Percentiles rank a stretch among this genome's conserved stretches.
These are phyloP conservation scores for Rhizophagus sp. DNA, from an alignment of 192 early-diverging fungal species.

Conservation along the genomic window DNA sequence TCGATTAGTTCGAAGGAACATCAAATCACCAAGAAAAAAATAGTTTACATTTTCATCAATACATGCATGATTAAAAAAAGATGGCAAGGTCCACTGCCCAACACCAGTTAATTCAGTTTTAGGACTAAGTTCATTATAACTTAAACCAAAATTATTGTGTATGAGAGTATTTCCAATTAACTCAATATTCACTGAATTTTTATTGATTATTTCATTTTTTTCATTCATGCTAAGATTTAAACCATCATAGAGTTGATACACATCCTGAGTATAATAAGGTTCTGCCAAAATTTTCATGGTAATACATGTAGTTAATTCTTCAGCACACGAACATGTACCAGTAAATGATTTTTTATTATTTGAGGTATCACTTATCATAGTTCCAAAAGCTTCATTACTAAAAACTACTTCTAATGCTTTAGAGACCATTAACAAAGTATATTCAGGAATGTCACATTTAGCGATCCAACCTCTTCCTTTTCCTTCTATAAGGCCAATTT, in stretches of 20 bases:
- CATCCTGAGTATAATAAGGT: neutral
- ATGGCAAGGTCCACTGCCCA: neutral
- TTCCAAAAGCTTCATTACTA: neutral
- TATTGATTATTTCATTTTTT: neutral
- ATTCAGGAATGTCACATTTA: conserved; percentile 1
- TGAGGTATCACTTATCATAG: neutral
- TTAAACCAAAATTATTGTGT: neutral
- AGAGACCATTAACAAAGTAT: conserved; percentile 10
- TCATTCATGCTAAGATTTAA: neutral
- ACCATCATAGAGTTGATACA: neutral
- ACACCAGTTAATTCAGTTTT: neutral
- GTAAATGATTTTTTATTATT: neutral
- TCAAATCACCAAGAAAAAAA: neutral
- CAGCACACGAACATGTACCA: too few species aligned
- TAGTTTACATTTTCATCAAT: neutral
- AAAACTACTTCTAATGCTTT: conserved; percentile 7
- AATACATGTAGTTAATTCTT: neutral
- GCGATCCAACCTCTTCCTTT: conserved; percentile 15
- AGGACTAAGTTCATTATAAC: too few species aligned
- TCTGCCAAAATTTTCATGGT: neutral
- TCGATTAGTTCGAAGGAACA: neutral
- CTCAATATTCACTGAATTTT: neutral
- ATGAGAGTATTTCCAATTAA: neutral
- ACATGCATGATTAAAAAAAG: conserved; percentile 21
- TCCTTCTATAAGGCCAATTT: neutral